Evolutionary conservation across 108 stramenopile genomes (phyloP).

Genomic region (Cyclostephanos tholiformis): DNA sequence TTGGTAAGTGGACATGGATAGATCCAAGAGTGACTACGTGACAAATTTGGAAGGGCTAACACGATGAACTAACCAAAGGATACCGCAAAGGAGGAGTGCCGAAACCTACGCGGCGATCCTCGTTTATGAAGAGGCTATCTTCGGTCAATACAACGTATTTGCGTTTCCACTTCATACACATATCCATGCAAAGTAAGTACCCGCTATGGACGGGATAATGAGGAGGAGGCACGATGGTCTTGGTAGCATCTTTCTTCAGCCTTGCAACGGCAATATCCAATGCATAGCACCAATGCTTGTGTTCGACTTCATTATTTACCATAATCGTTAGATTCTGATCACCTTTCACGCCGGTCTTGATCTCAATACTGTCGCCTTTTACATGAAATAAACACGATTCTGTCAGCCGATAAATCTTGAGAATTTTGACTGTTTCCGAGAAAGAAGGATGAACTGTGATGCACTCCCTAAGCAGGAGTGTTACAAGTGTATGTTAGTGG

Average conservation of each 20-base stretch:
- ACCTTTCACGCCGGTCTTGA: conserved; percentile 31
- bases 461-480: conserved; percentile 18
- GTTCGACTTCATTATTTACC: conserved; percentile 34
- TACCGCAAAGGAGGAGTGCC: conserved; percentile 16
- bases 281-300: conserved; percentile 25
- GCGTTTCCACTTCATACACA: conserved; percentile 28
- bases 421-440: conserved; percentile 15
- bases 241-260: conserved; percentile 13
- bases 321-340: conserved; percentile 19
- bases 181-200: conserved; percentile 18
- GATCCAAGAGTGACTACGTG: not conserved
- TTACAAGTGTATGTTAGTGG: conserved; percentile 2
- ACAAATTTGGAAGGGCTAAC: not conserved
- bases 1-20: not conserved
- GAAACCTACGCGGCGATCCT: conserved; percentile 30
- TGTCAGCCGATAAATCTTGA: conserved; percentile 27
- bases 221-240: conserved; percentile 33
- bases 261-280: conserved; percentile 19
- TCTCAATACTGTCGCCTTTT: conserved; percentile 27
- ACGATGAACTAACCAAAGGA: not conserved
- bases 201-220: conserved; percentile 30
- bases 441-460: conserved; percentile 42
- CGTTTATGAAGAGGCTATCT: conserved; percentile 31
- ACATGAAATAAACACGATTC: conserved; percentile 19
- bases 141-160: conserved; percentile 41